Conservation (phyloP, 768 basidiomycete species). For the Coprinopsis marcescibilis region DNA sequence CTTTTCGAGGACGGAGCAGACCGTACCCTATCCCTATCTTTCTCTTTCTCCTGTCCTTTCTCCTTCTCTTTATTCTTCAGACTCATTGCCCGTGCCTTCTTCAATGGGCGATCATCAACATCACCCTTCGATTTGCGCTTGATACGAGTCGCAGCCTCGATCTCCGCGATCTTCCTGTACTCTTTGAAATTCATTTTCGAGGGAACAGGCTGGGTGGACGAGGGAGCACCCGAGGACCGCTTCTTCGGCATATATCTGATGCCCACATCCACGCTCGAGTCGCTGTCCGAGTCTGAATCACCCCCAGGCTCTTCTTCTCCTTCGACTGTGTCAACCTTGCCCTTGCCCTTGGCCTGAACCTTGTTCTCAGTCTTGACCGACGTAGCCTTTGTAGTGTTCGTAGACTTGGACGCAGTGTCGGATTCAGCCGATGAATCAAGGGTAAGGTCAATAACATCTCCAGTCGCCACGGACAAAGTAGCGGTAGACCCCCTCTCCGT, state of each 20-base stretch:
- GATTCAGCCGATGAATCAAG: too few species aligned
- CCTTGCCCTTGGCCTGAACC: not conserved
- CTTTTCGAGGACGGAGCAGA: not conserved
- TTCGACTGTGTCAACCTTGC: not conserved
- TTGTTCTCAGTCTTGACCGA: too few species aligned
- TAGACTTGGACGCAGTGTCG: too few species aligned
- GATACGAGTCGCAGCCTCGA: not conserved
- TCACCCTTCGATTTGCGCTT: not conserved
- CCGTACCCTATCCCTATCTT: not conserved
- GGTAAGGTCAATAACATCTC: too few species aligned
- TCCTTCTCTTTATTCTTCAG: not conserved
- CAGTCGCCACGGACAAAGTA: too few species aligned
- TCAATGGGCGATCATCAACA: conserved; percentile 6
- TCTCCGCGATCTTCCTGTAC: not conserved
- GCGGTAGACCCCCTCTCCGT: too few species aligned
- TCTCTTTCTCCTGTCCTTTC: not conserved
- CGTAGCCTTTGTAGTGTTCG: too few species aligned
- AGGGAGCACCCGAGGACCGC: too few species aligned
- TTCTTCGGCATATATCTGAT: not conserved
- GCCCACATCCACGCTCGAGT: not conserved
- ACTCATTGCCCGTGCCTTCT: conserved; percentile 2
- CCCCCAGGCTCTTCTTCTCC: not conserved
- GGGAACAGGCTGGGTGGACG: not conserved
- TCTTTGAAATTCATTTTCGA: not conserved
- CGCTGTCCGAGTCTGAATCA: not conserved